A percentile compares a stretch with the other conserved stretches of the same genome.
Conservation (phyloP, 352 stramenopile genomes). For the Pythium apleroticum region DNA sequence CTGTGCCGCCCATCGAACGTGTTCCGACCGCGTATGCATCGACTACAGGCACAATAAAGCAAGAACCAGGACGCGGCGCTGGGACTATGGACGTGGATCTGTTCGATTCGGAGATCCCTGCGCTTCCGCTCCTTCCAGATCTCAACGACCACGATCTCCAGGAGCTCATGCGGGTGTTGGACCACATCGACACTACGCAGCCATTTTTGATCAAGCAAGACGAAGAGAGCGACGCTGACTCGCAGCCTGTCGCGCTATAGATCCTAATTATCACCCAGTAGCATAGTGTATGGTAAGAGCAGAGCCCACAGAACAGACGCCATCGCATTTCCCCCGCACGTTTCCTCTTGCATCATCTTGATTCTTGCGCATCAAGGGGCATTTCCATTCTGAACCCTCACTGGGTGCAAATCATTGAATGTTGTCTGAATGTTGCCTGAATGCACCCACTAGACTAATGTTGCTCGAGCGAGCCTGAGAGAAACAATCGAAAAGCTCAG, state of each 20-base stretch:
- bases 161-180: constrained; percentile 1
- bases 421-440: constrained; percentile 1
- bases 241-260: not conserved
- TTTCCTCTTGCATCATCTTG: not conserved
- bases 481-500: not conserved
- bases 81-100: not conserved
- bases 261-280: not conserved
- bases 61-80: not conserved
- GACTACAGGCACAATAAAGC: not conserved
- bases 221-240: not conserved
- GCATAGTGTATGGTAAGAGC: not conserved
- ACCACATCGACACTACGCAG: not conserved
- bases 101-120: not conserved
- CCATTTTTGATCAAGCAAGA: constrained; percentile 9
- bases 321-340: not conserved
- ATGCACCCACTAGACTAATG: not conserved
- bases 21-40: not conserved
- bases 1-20: constrained; percentile 3
- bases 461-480: constrained; percentile 2
- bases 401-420: not conserved
- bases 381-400: not conserved
- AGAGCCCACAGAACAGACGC: not conserved
- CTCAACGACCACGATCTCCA: constrained; percentile 5
- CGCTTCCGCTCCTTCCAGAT: not conserved
- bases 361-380: not conserved